Percentiles rank a stretch among this genome's conserved stretches.
Conservation (phyloP, 805 yeast species). For the Metschnikowia aberdeeniae region DNA sequence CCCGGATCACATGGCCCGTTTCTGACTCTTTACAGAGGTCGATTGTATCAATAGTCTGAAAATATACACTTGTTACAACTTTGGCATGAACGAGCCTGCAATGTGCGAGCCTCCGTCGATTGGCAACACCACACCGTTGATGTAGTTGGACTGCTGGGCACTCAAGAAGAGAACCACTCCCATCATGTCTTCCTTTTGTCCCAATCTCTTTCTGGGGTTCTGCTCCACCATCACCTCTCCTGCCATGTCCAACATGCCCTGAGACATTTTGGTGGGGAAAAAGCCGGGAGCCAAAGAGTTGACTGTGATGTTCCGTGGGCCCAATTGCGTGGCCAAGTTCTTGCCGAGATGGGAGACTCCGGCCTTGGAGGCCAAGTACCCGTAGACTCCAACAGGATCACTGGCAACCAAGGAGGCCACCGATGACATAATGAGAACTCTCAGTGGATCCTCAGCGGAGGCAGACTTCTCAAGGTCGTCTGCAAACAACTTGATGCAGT, state of each 20-base stretch:
- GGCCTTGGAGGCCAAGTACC: conserved; percentile 71
- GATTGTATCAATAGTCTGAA: too few relatives aligned
- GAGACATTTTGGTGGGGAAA: conserved; percentile 71
- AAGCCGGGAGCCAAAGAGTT: conserved; percentile 74
- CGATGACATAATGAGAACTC: conserved; percentile 65
- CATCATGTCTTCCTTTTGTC: conserved; percentile 56
- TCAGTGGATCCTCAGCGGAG: conserved; percentile 51
- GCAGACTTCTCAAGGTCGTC: conserved; percentile 56
- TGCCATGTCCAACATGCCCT: conserved; percentile 52
- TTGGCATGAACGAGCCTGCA: conserved; percentile 14
- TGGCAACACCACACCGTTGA: conserved; percentile 65
- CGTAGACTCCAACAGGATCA: conserved; percentile 57
- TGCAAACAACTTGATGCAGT: conserved; percentile 58
- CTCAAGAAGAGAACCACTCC: conserved; percentile 53
- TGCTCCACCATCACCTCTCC: conserved; percentile 43
- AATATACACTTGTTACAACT: conserved; percentile 5
- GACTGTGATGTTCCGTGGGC: conserved; percentile 62
- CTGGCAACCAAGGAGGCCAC: conserved; percentile 49
- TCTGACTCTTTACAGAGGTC: too few relatives aligned
- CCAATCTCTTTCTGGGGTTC: conserved; percentile 65
- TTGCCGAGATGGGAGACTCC: conserved; percentile 68
- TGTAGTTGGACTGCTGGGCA: conserved; percentile 50
- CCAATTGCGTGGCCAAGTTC: conserved; percentile 60
- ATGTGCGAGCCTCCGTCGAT: conserved; percentile 66
- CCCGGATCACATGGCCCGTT: too few relatives aligned